Conservation (phyloP, 306 rosid species). For the Amphicarpaea edgeworthii region DNA sequence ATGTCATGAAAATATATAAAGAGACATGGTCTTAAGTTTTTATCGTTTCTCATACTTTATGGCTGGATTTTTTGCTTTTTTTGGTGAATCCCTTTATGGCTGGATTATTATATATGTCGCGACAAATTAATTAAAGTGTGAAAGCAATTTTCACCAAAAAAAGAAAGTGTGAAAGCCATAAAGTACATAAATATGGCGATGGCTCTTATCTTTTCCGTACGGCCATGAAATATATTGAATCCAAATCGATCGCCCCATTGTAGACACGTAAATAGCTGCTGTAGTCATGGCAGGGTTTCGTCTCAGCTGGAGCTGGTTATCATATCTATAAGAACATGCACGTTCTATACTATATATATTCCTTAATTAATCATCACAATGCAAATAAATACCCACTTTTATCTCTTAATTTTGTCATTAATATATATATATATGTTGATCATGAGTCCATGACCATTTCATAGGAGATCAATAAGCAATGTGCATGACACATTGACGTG, state of each 20-base stretch:
- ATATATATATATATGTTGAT: no score
- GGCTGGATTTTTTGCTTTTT: no score
- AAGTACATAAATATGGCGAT: neutral
- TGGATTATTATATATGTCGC: neutral
- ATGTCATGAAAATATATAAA: neutral
- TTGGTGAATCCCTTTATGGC: no score
- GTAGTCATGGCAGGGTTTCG: neutral
- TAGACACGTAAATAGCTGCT: neutral
- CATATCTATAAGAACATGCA: neutral
- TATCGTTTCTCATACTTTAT: neutral
- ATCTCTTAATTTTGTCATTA: no score
- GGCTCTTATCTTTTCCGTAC: neutral
- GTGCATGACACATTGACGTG: no score
- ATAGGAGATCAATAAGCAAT: no score
- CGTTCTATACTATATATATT: neutral
- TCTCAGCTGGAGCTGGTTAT: neutral
- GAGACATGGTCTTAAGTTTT: neutral
- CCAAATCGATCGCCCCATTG: neutral
- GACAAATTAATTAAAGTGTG: no score
- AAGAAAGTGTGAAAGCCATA: neutral
- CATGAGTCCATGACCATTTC: no score
- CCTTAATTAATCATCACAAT: neutral
- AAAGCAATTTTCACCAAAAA: no score
- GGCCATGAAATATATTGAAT: neutral
- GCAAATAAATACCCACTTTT: neutral